Percentiles rank a stretch among this genome's conserved stretches.
These are phyloP conservation scores for Ajuga reptans DNA, from an alignment of 305 asterid species.

Conservation along the genomic window DNA sequence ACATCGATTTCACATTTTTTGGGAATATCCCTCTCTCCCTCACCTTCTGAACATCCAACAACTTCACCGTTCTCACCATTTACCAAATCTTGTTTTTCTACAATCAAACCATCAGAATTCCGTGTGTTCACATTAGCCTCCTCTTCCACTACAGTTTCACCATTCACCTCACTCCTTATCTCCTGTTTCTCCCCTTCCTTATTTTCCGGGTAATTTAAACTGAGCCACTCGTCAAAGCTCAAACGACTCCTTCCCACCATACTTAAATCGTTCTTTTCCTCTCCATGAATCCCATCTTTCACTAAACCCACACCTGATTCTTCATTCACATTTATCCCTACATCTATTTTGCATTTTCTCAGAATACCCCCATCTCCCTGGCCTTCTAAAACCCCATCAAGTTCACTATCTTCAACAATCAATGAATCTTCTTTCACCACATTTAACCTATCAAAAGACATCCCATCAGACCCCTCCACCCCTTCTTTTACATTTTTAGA, in stretches of 20 bases:
- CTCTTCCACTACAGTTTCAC: constrained; percentile 25
- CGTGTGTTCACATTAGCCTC: constrained; percentile 20
- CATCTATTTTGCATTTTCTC: not conserved
- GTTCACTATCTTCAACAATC: constrained; percentile 15
- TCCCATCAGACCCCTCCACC: constrained; percentile 16
- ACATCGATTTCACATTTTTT: not conserved
- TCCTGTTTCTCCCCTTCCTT: constrained; percentile 10
- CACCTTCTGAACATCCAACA: not conserved
- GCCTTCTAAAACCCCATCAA: not conserved
- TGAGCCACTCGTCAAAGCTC: constrained; percentile 27
- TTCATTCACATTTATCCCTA: constrained; percentile 13
- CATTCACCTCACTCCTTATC: not conserved
- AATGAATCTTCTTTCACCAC: constrained; percentile 12
- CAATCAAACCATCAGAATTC: not conserved
- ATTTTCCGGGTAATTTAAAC: not conserved
- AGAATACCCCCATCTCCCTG: not conserved
- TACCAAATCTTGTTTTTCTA: constrained; percentile 1
- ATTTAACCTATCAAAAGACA: not conserved
- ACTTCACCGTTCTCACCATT: not conserved
- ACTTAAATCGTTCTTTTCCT: not conserved
- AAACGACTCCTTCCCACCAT: constrained; percentile 4
- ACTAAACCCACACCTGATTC: constrained; percentile 18
- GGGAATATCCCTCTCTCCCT: not conserved
- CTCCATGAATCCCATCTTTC: not conserved
- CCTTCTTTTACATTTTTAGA: not conserved